Evolutionary conservation across 2,329 filamentous ascomycete genomes (phyloP).

Genomic region (Diplocarpon mali): DNA sequence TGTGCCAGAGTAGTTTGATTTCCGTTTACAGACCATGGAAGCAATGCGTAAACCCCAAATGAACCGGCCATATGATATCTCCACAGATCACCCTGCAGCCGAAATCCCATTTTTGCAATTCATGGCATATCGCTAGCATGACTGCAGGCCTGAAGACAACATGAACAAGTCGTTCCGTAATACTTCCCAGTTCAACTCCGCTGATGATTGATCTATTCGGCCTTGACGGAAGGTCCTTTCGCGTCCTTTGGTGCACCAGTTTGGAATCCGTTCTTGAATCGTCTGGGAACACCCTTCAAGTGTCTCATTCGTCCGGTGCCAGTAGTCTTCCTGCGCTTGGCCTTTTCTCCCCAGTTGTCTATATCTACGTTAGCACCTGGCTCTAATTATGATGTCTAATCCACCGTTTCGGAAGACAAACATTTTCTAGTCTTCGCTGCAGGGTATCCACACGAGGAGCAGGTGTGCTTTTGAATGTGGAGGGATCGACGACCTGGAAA

Average conservation of each 20-base stretch:
- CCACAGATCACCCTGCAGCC: conserved; percentile 13
- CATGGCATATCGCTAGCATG: conserved; percentile 27
- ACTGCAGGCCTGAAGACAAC: conserved; percentile 23
- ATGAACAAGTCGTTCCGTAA: conserved; percentile 22
- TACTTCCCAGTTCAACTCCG: conserved; percentile 28
- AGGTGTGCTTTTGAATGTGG: conserved; percentile 99
- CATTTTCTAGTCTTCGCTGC: conserved; percentile 96
- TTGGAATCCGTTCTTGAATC: conserved; percentile 98
- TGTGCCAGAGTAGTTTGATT: conserved; percentile 5
- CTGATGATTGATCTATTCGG: conserved; percentile 27
- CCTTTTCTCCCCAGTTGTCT: conserved; percentile 99
- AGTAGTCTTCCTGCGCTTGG: conserved; percentile 99
- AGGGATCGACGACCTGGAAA: conserved; percentile 78
- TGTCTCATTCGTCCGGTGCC: conserved; percentile 93
- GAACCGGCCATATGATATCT: conserved; percentile 8
- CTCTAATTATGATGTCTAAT: conserved; percentile 51
- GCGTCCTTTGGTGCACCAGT: conserved; percentile 76
- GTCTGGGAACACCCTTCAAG: conserved; percentile 83
- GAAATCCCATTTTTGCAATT: conserved; percentile 22
- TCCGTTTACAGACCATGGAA: conserved; percentile 1
- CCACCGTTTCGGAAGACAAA: conserved; percentile 46
- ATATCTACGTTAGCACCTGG: conserved; percentile 57
- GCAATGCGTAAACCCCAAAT: conserved; percentile 6
- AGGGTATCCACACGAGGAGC: conserved; percentile 90
- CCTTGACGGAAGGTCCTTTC: conserved; percentile 44